phyloP scores from a whole-genome alignment of 2,329 filamentous ascomycete species.

The Fusarium siculi region DNA sequence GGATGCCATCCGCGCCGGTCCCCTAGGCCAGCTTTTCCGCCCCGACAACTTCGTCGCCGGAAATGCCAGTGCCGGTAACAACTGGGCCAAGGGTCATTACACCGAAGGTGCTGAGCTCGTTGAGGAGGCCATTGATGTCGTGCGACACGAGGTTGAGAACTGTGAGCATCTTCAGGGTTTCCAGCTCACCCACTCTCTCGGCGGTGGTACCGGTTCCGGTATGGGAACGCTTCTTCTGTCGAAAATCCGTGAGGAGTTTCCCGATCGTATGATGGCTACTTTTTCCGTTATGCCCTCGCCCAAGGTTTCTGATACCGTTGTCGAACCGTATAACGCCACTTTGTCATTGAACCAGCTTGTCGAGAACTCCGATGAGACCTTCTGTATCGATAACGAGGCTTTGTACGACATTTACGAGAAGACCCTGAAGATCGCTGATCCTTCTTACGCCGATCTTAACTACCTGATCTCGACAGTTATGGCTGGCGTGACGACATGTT shows the following conservation, averaged over 20 bases:
- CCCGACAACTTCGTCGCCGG: slow-evolving; percentile 99
- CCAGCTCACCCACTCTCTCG: slow-evolving; percentile 99
- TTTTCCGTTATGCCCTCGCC: slow-evolving; percentile 99
- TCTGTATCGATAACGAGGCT: slow-evolving; percentile 99
- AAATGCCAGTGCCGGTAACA: slow-evolving; percentile 99
- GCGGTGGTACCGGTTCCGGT: slow-evolving; percentile 99
- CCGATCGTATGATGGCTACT: slow-evolving; percentile 99
- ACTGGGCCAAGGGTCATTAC: slow-evolving; percentile 99
- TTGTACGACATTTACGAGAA: slow-evolving; percentile 99
- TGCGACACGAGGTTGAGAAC: slow-evolving; percentile 97
- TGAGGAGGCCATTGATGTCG: slow-evolving; percentile 96
- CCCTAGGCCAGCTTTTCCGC: slow-evolving; percentile 98
- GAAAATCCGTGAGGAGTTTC: slow-evolving; percentile 99
- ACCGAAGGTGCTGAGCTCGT: slow-evolving; percentile 99
- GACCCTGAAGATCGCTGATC: slow-evolving; percentile 97
- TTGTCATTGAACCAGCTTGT: slow-evolving; percentile 99
- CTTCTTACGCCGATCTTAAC: slow-evolving; percentile 98
- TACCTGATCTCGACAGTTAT: slow-evolving; percentile 99
- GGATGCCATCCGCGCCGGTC: slow-evolving; percentile 97
- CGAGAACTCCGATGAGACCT: slow-evolving; percentile 99
- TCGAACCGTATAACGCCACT: slow-evolving; percentile 99
- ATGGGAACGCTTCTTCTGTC: slow-evolving; percentile 99
- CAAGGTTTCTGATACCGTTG: slow-evolving; percentile 99
- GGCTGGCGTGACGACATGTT: slow-evolving; percentile 97
- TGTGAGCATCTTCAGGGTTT: slow-evolving; percentile 99